A percentile compares a stretch with the other conserved stretches of the same genome.
Evolutionary conservation across 2,329 filamentous ascomycete species (phyloP).

Genomic region (Aspergillus sp.): DNA sequence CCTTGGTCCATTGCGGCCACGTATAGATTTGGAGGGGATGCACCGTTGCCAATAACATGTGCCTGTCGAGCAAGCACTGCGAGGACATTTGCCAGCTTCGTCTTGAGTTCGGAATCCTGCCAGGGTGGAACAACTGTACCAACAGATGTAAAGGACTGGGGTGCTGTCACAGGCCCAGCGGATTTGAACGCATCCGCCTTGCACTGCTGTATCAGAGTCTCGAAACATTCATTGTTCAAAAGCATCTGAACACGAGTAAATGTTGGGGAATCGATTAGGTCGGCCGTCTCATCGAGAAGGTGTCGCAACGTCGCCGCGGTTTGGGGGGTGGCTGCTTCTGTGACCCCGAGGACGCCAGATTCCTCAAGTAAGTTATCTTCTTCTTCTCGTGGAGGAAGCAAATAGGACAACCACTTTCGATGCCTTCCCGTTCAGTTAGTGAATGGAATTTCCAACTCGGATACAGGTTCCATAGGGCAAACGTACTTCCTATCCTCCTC

Average conservation of each 20-base stretch:
- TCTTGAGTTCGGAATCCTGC: constrained; percentile 46
- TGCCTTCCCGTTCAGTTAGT: constrained; percentile 36
- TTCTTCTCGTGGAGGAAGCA: constrained; percentile 75
- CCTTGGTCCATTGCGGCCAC: constrained; percentile 45
- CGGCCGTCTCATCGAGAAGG: constrained; percentile 91
- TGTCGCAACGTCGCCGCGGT: constrained; percentile 64
- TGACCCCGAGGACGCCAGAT: constrained; percentile 66
- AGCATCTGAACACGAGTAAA: constrained; percentile 84
- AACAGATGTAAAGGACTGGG: constrained; percentile 42
- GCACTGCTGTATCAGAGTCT: constrained; percentile 78
- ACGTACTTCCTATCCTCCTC: constrained; percentile 60
- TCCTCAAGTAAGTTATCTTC: constrained; percentile 83
- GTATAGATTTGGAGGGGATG: constrained; percentile 47
- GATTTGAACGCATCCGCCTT: constrained; percentile 73
- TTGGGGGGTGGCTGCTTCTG: constrained; percentile 37
- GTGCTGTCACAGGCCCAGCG: constrained; percentile 44
- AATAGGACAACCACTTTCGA: constrained; percentile 75
- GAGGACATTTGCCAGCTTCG: constrained; percentile 84
- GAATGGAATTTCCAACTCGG: constrained; percentile 21
- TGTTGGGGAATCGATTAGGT: constrained; percentile 89
- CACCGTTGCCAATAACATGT: constrained; percentile 78
- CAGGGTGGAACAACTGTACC: constrained; percentile 40
- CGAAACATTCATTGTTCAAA: constrained; percentile 85
- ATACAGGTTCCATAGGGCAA: background rate
- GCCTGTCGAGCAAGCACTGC: constrained; percentile 90